Evolutionary conservation across 169 alveolate species (phyloP), one percentile per base, ranked within the genome.

Genomic region (Plasmodium fragile): DNA sequence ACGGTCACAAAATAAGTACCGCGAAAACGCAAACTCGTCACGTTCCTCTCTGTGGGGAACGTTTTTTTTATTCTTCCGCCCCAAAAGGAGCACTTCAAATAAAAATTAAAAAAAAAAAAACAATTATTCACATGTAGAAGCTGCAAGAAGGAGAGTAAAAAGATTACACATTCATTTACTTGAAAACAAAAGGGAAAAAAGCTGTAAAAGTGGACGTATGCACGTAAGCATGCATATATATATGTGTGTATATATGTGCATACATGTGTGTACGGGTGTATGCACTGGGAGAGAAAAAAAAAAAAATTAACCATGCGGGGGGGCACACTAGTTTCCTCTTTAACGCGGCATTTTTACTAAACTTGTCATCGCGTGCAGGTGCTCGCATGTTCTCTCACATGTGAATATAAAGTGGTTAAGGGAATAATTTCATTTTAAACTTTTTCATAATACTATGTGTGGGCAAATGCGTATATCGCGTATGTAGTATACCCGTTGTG

Each of bases 241-340:
- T 32, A 30, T n/a, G n/a, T n/a, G n/a, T 36, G 11, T 75, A 75
- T 11, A 77, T 11, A 36, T 78, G 69, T 28, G 32, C 83, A 18
- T 78, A 78, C 69, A 43, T 78, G 55, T 30, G 55, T 78, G 55
- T 78, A 22, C 16, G 28, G 28, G 83, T 78, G 55, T 41, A 78
- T 36, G 32, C 83, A 41, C 16, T 18, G 22, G 6, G 69, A 30
- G 70, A 53, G 70, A n/a, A 39, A 36, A 22, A 22, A 34, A 49
- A 49, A 78, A 78, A 41, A 77, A 78, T 8, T 11, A 39, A 36
- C 69, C 69, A 36, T 65, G 75, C 75, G 36, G 75, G n/a, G 10
- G 25, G 36, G 75, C 75, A 65, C 4, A 65, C 5, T 65, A 65
- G 32, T 65, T 65, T 65, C 59, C 59, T 11, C 59, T 13, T 18